Base-by-base conservation (phyloP, 2,329 filamentous ascomycete species). In the Diaporthe vexans region DNA sequence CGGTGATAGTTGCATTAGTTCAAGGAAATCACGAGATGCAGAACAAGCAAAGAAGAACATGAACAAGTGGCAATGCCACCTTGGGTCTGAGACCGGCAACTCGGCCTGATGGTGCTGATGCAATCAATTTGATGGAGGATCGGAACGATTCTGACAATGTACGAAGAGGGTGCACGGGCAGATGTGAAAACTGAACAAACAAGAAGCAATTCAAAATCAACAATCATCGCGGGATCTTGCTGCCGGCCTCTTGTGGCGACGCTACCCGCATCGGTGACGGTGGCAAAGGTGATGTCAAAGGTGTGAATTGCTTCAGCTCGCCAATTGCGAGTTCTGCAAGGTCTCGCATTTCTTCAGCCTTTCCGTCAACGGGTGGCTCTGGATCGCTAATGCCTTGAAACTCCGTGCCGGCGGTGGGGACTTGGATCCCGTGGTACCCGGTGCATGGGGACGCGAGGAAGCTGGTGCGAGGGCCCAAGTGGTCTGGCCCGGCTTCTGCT, bases 261-360 rank as follows among this genome's bases (percentile, higher is more conserved):
- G 33, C 63, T 7, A 54, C 9, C 10, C 33, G 48, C 33, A 17
- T 54, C 11, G 54, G 70, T 52, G 73, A 65, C 17, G 29, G 72
- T 9, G 37, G 46, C 33, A 61, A 24, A 13, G 68, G 73, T 15
- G 71, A 70, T 35, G 56, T 56, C 35, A 73, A 43, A 15, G 73
- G 71, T 9, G 63, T 59, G 19, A 58, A 73, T 26, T 48, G 68
- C 21, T 65, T 73, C 29, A 46, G 51, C 37, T 58, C 48, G 19
- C 13, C 70, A 17, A 69, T 73, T 11, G 70, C 73, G n/a, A 73
- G 15, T 71, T 73, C 74, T 15, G 71, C 71, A 7, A 67, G 43
- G 40, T 73, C 71, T 11, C 56, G 63, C 57, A 73, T 52, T 29
- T 69, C 73, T 33, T 74, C 58, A 29, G 71, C 57, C 56, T 46